Evolutionary conservation across 225 moss, liverwort and hornwort species (phyloP).

Genomic region (Pseudoscleropodium purum): DNA sequence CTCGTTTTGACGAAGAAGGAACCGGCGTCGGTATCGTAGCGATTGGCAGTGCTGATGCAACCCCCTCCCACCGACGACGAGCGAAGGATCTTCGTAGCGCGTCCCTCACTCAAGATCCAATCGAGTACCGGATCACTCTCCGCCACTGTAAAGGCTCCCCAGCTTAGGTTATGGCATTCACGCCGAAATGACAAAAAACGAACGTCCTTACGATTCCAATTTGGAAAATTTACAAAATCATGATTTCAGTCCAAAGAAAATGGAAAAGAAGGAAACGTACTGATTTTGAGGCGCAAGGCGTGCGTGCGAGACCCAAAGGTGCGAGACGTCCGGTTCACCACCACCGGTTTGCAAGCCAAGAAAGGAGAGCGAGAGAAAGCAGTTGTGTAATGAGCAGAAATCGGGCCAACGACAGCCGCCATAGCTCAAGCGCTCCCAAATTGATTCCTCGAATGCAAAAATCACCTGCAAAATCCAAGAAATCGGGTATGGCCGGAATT

Average conservation of each 20-base stretch:
- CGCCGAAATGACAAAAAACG: neutral
- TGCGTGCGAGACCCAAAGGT: neutral
- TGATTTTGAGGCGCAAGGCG: conserved; percentile 13
- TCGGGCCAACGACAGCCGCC: conserved; percentile 6
- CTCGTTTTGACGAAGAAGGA: conserved; percentile 85
- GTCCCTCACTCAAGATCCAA: conserved; percentile 79
- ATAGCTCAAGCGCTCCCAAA: conserved; percentile 6
- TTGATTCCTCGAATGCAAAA: neutral
- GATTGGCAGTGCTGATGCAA: conserved; percentile 78
- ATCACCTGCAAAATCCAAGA: neutral
- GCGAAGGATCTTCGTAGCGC: conserved; percentile 71
- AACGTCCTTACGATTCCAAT: neutral
- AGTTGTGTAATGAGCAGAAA: neutral
- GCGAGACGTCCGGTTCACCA: neutral
- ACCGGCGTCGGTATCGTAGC: conserved; percentile 70
- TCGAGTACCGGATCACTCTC: conserved; percentile 64
- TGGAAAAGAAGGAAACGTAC: neutral
- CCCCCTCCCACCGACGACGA: conserved; percentile 73
- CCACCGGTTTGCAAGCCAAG: conserved; percentile 15
- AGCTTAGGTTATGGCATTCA: neutral
- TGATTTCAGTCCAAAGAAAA: neutral
- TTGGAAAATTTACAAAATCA: neutral
- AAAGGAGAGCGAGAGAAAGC: conserved; percentile 24
- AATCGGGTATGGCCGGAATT: neutral
- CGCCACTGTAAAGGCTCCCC: conserved; percentile 20